phyloP scores from a whole-genome alignment of 345 rosid genomes.

The Eucalyptus curtisii region DNA sequence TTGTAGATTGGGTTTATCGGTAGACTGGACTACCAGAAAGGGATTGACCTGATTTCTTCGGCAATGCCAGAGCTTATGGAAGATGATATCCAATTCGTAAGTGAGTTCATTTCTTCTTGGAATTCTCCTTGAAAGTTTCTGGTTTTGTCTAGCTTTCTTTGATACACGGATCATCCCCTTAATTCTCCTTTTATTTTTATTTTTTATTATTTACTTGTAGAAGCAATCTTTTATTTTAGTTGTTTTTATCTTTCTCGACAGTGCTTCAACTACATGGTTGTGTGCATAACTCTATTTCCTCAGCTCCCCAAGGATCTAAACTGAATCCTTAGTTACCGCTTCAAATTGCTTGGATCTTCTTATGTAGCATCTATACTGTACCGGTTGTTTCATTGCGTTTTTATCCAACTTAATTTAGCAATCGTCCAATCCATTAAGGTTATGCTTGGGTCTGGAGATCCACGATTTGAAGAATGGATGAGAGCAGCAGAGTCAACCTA shows the following conservation, averaged over 20 bases:
- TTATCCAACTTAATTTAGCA: background rate
- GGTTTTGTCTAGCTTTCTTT: background rate
- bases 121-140: background rate
- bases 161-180: background rate
- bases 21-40: constrained; percentile 92
- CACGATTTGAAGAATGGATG: constrained; percentile 81
- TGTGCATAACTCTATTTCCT: background rate
- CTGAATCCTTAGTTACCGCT: background rate
- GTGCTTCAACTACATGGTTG: background rate
- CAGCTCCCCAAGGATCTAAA: background rate
- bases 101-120: constrained; percentile 23
- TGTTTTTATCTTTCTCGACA: background rate
- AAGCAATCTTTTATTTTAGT: background rate
- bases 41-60: constrained; percentile 68
- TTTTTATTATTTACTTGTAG: background rate
- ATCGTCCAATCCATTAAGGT: constrained; percentile 25
- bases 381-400: background rate
- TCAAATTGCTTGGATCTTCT: background rate
- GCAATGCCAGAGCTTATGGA: constrained; percentile 72
- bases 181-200: background rate
- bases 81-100: constrained; percentile 87
- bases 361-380: background rate
- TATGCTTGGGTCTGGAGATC: constrained; percentile 93
- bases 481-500: constrained; percentile 52
- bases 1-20: constrained; percentile 89